phyloP scores from a whole-genome alignment of 257 asterid species.

The Lantana camara region DNA sequence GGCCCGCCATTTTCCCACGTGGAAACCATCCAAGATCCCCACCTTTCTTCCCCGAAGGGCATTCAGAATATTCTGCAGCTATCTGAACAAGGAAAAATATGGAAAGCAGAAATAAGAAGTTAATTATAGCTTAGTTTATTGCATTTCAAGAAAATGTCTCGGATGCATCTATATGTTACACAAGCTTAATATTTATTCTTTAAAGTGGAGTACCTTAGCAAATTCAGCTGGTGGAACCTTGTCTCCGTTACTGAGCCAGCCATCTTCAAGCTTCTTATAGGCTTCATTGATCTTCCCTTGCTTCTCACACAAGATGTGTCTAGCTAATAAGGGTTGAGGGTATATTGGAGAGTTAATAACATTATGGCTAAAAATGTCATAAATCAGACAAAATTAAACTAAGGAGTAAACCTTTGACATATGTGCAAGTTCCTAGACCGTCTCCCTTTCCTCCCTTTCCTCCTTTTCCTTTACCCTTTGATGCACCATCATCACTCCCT shows the following conservation, averaged over 20 bases:
- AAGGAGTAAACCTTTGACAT: conserved; percentile 76
- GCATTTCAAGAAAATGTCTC: no score
- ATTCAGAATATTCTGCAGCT: conserved; percentile 94
- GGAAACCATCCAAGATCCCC: conserved; percentile 99
- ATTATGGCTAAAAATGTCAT: neutral
- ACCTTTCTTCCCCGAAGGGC: conserved; percentile 98
- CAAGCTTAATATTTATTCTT: no score
- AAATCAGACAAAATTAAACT: neutral
- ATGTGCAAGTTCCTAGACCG: conserved; percentile 93
- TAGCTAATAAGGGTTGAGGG: conserved; percentile 53
- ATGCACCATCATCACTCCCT: conserved; percentile 72
- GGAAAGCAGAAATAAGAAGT: neutral
- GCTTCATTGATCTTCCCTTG: conserved; percentile 99
- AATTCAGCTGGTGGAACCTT: conserved; percentile 99
- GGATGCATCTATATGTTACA: no score
- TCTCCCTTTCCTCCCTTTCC: conserved; percentile 78
- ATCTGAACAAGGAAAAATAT: conserved; percentile 43
- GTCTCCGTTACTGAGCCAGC: conserved; percentile 93
- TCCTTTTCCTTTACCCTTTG: conserved; percentile 91
- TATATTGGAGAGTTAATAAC: neutral
- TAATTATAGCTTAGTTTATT: neutral
- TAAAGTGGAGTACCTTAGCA: conserved; percentile 68
- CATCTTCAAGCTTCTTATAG: conserved; percentile 93
- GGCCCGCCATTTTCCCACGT: conserved; percentile 99
- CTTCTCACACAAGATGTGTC: conserved; percentile 96